phyloP scores from a whole-genome alignment of 2,329 filamentous ascomycete species.

The Aspergillus sp. region DNA sequence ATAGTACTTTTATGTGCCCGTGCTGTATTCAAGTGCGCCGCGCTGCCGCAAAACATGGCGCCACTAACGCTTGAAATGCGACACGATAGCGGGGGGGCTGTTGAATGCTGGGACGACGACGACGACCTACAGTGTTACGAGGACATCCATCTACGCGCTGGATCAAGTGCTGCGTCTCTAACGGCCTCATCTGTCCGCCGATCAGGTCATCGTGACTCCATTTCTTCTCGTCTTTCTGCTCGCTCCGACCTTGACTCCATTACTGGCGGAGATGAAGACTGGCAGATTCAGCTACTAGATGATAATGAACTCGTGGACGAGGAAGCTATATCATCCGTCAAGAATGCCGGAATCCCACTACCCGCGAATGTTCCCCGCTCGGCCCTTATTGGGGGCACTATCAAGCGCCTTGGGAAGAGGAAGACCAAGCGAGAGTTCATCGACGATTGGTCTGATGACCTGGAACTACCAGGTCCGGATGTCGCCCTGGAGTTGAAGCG shows the following conservation, averaged over 20 bases:
- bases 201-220: conserved; percentile 68
- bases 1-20: conserved; percentile 5
- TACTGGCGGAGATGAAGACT: conserved; percentile 78
- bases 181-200: conserved; percentile 48
- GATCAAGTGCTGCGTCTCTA: conserved; percentile 51
- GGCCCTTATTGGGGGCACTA: conserved; percentile 87
- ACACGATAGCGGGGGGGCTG: conserved; percentile 39
- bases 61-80: conserved; percentile 38
- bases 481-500: conserved; percentile 67
- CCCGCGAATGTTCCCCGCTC: conserved; percentile 85
- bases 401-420: conserved; percentile 81
- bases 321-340: conserved; percentile 85
- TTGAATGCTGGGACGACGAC: conserved; percentile 57
- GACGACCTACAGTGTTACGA: conserved; percentile 53
- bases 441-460: conserved; percentile 80
- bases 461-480: conserved; percentile 67
- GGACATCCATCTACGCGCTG: conserved; percentile 50
- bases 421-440: conserved; percentile 74
- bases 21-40: not conserved
- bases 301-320: conserved; percentile 83
- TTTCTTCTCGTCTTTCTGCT: conserved; percentile 80
- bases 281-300: conserved; percentile 80
- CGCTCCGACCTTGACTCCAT: conserved; percentile 80
- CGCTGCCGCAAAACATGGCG: conserved; percentile 39
- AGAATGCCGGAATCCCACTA: conserved; percentile 87